Base-by-base conservation (phyloP, 225 moss, liverwort and hornwort genomes). In the Physcomitrellopsis africana region DNA sequence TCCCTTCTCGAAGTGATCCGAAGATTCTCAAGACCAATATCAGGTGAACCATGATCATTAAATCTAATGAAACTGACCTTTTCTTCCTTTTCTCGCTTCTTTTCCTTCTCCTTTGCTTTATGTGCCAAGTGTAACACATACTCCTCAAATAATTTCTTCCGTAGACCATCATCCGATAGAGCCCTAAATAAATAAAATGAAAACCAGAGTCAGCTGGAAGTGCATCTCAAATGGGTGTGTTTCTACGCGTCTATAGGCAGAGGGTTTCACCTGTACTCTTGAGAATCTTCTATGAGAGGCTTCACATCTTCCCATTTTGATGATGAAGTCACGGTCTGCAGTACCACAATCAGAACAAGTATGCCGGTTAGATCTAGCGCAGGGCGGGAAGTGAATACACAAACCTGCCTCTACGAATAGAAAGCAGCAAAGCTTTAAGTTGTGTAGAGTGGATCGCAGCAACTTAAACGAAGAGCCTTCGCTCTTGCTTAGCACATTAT, bases 51-150 rank as follows among this genome's bases (percentile, higher is more conserved):
- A 10, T 20, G 11, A 43, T 46, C 42, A 53, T 10, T 3, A 16
- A 56, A 23, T n/a, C n/a, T 23, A 29, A 70, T 1, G 2, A 71
- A 16, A 79, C 85, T 79, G 74, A 95, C 97, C 95, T 99, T 99
- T 18, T 99, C 95, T 44, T 99, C 99, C 77, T 99, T 99, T 44
- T 95, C 99, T 46, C 99, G 93, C 81, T 93, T 99, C 72, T 95
- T 87, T 9, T 99, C 99, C 65, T 99, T 99, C 46, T 99, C 99
- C 67, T 95, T 99, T 65, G 89, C 80, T 81, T 88, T 90, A 27
- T 92, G 93, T 71, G 84, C 85, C 77, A 99, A 84, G 80, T 99
- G 93, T 11, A 74, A 72, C n/a, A 95, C 80, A 61, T 99, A 89
- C 48, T 99, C 95, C 48, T 93, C 95, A 70, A 95, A 95, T 69